Base-by-base conservation (phyloP, 2,329 filamentous ascomycete species). In the Ophiostoma sp. region DNA sequence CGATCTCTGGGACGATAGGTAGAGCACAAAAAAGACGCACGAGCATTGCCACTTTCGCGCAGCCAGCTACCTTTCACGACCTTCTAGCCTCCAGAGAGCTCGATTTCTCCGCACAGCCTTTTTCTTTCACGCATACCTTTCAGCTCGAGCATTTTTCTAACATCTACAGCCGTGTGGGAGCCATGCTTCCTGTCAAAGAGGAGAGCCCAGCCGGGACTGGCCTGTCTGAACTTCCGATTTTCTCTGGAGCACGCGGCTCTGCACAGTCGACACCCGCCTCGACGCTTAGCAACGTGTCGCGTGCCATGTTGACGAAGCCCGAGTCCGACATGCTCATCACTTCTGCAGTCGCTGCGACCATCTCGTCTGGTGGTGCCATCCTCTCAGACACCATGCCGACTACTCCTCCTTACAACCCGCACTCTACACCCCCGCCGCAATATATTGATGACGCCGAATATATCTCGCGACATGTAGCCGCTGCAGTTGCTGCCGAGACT, bases 101-200 rank as follows among this genome's bases (percentile, higher is more conserved):
- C 12, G 3, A 15, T 28, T 45, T 45, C 6, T 17, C 15, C 11
- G 25, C 42, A 42, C 25, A 33, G 42, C 15, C 3, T 50, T 45
- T 33, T 25, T 45, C 25, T 25, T 55, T 1, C 68, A 28, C 12
- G 2, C 45, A 59, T n/a, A 25, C 8, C 22, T 55, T 55, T 48
- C 31, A 8, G 28, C 36, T 28, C 9, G 5, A 45, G 25, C 52
- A n/a, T 11, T n/a, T 17, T 72, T 69, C 75, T 76, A 69, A 76
- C 75, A 72, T 72, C 50, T 9, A 71, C 70, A 76, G 74, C 52
- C 72, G 70, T 25, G 36, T 69, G 25, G 61, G 64, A 31, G 55
- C 31, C 19, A 73, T 73, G 70, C 39, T 69, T 12, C 68, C 73
- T 42, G 45, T 76, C 45, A 76, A 76, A 68, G 75, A 76, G 70